A percentile compares a stretch with the other conserved stretches of the same genome.
Conservation (phyloP, 768 basidiomycete species). For the Panaeolus cyanescens region DNA sequence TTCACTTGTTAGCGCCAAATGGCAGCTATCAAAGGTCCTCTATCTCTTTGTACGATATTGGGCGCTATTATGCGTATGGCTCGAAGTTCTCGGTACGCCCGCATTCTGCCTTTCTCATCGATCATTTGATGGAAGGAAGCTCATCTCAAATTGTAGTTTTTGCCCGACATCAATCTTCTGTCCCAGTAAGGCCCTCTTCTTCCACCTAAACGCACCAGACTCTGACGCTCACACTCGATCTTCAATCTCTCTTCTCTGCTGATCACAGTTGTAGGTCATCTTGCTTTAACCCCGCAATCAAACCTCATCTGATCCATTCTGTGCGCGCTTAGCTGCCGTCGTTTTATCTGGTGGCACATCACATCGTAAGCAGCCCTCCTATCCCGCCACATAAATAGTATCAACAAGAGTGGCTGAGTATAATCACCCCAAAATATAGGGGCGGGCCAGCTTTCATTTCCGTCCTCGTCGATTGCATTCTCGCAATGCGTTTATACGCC, state of each 20-base stretch:
- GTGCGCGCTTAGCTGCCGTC: too few relatives aligned
- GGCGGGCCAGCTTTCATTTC: background rate
- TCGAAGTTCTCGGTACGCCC: too few relatives aligned
- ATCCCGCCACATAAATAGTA: background rate
- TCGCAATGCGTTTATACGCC: background rate
- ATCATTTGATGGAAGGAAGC: too few relatives aligned
- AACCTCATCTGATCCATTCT: too few relatives aligned
- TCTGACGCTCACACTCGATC: too few relatives aligned
- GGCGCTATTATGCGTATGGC: background rate
- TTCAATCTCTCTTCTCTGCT: too few relatives aligned
- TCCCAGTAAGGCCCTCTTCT: too few relatives aligned
- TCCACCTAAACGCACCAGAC: too few relatives aligned
- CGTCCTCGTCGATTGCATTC: background rate
- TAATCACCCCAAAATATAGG: background rate
- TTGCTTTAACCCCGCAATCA: too few relatives aligned
- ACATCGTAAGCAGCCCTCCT: background rate
- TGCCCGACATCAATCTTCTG: too few relatives aligned
- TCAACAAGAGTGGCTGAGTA: too few relatives aligned
- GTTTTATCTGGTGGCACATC: background rate
- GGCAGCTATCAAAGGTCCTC: background rate
- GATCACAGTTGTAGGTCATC: background rate
- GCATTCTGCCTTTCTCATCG: too few relatives aligned
- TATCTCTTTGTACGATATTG: background rate
- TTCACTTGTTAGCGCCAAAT: background rate
- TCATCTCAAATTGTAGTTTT: background rate